Evolutionary conservation across 768 basidiomycete species (phyloP).

Genomic region (Tricholoma sp.): DNA sequence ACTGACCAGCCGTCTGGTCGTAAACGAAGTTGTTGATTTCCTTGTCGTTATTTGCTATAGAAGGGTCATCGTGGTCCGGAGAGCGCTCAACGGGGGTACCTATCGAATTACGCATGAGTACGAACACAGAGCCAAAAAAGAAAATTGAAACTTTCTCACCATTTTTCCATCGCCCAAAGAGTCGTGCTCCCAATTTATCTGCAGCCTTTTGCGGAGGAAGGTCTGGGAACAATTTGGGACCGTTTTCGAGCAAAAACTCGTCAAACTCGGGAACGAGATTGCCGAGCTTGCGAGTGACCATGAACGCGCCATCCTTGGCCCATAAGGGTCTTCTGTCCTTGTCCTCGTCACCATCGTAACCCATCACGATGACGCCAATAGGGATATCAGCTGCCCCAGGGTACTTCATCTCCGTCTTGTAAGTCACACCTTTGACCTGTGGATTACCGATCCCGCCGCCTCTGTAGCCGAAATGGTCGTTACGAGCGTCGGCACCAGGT

Average conservation of each 20-base stretch:
- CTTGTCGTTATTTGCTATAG: slow-evolving; percentile 7
- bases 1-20: slow-evolving; percentile 7
- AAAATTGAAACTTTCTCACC: slow-evolving; percentile 2
- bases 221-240: slow-evolving; percentile 5
- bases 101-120: background rate
- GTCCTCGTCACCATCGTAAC: slow-evolving; percentile 13
- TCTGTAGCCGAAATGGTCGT: slow-evolving; percentile 13
- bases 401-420: slow-evolving; percentile 4
- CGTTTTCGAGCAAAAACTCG: slow-evolving; percentile 5
- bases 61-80: slow-evolving; percentile 8
- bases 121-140: no score
- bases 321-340: slow-evolving; percentile 7
- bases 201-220: slow-evolving; percentile 5
- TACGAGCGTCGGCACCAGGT: background rate
- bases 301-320: slow-evolving; percentile 11
- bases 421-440: slow-evolving; percentile 8
- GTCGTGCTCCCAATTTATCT: slow-evolving; percentile 6
- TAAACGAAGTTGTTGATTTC: slow-evolving; percentile 20
- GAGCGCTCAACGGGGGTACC: slow-evolving; percentile 15
- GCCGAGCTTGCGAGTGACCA: slow-evolving; percentile 12
- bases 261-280: slow-evolving; percentile 13
- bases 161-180: slow-evolving; percentile 20
- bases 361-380: slow-evolving; percentile 10
- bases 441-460: slow-evolving; percentile 12
- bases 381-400: slow-evolving; percentile 9